Evolutionary conservation across 495 filamentous ascomycete species (phyloP), one percentile per base, ranked within the genome.

Genomic region (Aspergillus affinis): DNA sequence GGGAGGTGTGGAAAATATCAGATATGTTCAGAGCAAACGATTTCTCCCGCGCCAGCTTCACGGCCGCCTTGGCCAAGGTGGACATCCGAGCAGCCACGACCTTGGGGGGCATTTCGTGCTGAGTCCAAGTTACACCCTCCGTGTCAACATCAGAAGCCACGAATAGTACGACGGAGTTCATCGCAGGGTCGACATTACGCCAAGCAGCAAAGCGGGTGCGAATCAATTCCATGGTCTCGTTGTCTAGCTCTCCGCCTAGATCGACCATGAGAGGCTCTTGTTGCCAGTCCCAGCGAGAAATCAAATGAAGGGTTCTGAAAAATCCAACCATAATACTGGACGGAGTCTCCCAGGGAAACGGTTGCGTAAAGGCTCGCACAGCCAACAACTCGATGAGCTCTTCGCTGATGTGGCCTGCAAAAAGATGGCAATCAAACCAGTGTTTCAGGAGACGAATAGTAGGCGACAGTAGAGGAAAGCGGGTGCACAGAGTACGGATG

Each of bases 251-350:
- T 74, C 76, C 54, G 69, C 71, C 58, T 7, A 92, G 79, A 68
- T 97, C 90, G 23, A 97, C 76, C 41, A 97, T 81, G 27, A 96
- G 79, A 0, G 94, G 90, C 26, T 91, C 87, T 27, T 81, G 74
- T 20, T 90, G 85, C 94, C 94, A 98, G 65, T 98, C 92, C 92
- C 94, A 98, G 21, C 83, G 81, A 1, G 92, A 83, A 12, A 98
- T 73, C 62, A 90, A 88, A 7, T 85, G 66, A 9, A 98, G 76
- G 6, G 91, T 89, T 46, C 93, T 84, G 19, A 92, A 71, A 65
- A 98, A 96, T 4, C 89, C 94, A 18, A 87, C 87, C 77, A 83
- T 88, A n/a, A 87, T 79, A 67, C 86, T 91, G 0, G 88, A 89
- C 4, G 94, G 94, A 2, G 83, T 72, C 18, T 84, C 75, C 88